phyloP scores from a whole-genome alignment of 768 basidiomycete genomes.

The Trametes cinnabarina region DNA sequence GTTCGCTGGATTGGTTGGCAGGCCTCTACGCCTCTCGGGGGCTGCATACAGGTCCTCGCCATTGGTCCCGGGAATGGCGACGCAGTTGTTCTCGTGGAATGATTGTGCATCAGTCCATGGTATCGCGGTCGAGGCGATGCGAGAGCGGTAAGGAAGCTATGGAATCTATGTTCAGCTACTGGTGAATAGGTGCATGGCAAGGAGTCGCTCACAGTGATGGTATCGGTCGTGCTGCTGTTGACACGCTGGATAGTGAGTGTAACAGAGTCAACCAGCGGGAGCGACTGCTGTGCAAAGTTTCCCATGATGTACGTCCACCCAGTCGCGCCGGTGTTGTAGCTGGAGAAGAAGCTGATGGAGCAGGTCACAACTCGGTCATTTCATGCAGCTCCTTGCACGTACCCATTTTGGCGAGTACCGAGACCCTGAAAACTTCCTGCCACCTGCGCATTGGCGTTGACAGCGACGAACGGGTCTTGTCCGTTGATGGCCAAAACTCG shows the following conservation, averaged over 20 bases:
- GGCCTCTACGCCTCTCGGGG: background rate
- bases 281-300: constrained; percentile 54
- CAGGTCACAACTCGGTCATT: background rate
- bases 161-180: constrained; percentile 28
- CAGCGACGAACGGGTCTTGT: constrained; percentile 46
- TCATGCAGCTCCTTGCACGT: background rate
- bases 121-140: constrained; percentile 43
- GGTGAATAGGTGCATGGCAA: background rate
- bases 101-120: constrained; percentile 49
- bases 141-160: constrained; percentile 59
- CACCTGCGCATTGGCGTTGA: constrained; percentile 49
- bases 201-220: constrained; percentile 39
- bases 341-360: constrained; percentile 34
- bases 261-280: constrained; percentile 50
- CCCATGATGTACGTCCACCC: constrained; percentile 33
- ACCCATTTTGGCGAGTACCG: constrained; percentile 39
- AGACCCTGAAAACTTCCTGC: constrained; percentile 54
- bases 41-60: constrained; percentile 31
- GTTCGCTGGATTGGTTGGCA: constrained; percentile 9
- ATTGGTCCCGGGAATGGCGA: constrained; percentile 48
- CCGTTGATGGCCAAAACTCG: constrained; percentile 54
- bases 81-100: constrained; percentile 53
- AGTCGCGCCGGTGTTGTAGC: constrained; percentile 27
- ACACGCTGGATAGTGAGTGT: constrained; percentile 46
- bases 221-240: constrained; percentile 39